These are phyloP conservation scores for Dactylellina leptospora DNA, from an alignment of 2,329 filamentous ascomycete genomes.

Conservation along the genomic window DNA sequence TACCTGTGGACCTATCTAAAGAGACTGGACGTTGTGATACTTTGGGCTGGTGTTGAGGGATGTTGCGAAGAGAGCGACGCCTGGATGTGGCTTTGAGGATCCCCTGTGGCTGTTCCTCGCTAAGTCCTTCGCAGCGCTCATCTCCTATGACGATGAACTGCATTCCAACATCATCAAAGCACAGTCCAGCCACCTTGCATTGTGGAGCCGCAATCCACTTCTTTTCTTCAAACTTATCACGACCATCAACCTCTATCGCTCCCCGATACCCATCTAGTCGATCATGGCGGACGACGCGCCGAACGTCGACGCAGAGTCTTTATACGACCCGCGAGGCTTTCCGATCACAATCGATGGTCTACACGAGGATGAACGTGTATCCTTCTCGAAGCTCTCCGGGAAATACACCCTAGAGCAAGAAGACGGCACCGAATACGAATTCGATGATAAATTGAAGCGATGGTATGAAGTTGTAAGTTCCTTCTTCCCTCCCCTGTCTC, in stretches of 20 bases:
- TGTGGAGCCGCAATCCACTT: constrained; percentile 2
- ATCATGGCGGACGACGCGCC: constrained; percentile 41
- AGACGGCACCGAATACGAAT: constrained; percentile 85
- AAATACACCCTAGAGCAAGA: constrained; percentile 86
- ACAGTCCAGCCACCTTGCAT: constrained; percentile 1
- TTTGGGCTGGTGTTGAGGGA: no score
- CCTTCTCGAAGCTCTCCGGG: constrained; percentile 81
- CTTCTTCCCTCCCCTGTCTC: background rate
- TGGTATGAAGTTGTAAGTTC: constrained; percentile 74
- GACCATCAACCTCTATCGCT: background rate
- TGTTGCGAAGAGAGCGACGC: no score
- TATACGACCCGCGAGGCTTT: constrained; percentile 60
- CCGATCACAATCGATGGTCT: constrained; percentile 74
- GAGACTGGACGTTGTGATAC: no score
- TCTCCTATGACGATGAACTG: constrained; percentile 19
- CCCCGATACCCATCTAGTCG: background rate
- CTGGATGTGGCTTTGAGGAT: no score
- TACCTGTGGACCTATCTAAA: no score
- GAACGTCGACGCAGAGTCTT: constrained; percentile 6
- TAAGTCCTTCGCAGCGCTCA: background rate
- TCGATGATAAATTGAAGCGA: constrained; percentile 73
- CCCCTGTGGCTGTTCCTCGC: no score
- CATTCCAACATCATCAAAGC: constrained; percentile 23
- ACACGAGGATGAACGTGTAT: constrained; percentile 80
- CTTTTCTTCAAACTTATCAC: background rate